These are phyloP conservation scores for Odonthalia washingtoniensis DNA, from an alignment of 31 red algal species.

Conservation along the genomic window DNA sequence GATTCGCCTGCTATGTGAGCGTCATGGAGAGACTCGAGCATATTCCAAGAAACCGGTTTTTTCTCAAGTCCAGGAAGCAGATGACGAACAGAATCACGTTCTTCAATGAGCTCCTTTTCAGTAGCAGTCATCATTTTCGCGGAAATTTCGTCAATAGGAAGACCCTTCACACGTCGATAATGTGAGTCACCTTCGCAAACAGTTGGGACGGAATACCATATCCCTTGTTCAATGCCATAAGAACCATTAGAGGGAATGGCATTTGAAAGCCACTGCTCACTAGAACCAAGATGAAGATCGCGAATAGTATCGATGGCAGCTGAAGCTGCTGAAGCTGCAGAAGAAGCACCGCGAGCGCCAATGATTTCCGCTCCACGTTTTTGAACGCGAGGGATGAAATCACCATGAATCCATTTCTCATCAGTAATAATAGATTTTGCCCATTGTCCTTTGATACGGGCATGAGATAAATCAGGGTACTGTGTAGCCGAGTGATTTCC, in stretches of 20 bases:
- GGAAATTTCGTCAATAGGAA: conserved; percentile 90
- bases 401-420: conserved; percentile 84
- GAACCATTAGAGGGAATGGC: conserved; percentile 80
- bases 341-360: conserved; percentile 86
- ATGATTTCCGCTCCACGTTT: conserved; percentile 97
- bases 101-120: conserved; percentile 91
- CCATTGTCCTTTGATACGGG: conserved; percentile 77
- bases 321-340: conserved; percentile 92
- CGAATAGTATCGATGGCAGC: conserved; percentile 87
- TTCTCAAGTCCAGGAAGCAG: conserved; percentile 69
- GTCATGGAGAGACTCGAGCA: conserved; percentile 61
- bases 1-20: conserved; percentile 53
- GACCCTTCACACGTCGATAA: conserved; percentile 68
- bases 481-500: conserved; percentile 97
- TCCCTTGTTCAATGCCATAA: conserved; percentile 85
- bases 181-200: conserved; percentile 83
- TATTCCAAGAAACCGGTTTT: conserved; percentile 71
- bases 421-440: conserved; percentile 85
- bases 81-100: conserved; percentile 92
- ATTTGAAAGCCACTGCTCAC: conserved; percentile 86
- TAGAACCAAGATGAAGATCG: conserved; percentile 83
- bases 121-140: conserved; percentile 86
- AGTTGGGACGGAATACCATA: conserved; percentile 93
- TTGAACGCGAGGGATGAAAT: conserved; percentile 92
- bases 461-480: conserved; percentile 94